These are phyloP conservation scores for Megacollybia marginata DNA, from an alignment of 768 basidiomycete species.

Conservation along the genomic window DNA sequence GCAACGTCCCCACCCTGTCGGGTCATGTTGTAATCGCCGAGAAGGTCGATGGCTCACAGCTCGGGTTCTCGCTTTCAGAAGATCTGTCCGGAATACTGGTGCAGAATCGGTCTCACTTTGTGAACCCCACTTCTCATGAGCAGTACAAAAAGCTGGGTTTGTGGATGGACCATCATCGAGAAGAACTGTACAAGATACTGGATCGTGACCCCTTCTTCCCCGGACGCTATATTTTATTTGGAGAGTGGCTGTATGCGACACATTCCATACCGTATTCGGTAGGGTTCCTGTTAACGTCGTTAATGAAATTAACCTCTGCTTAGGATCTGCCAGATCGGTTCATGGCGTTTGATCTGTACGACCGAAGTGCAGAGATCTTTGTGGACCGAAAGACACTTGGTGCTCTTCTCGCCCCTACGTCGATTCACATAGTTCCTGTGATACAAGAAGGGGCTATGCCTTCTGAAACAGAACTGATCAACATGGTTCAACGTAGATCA, in stretches of 20 bases:
- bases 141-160: constrained; percentile 52
- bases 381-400: constrained; percentile 27
- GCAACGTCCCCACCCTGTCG: constrained; percentile 11
- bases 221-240: constrained; percentile 52
- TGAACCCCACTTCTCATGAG: constrained; percentile 46
- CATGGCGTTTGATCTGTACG: constrained; percentile 54
- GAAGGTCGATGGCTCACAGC: constrained; percentile 62
- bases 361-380: constrained; percentile 38
- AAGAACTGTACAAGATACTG: constrained; percentile 34
- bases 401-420: constrained; percentile 27
- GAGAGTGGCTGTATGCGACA: constrained; percentile 58
- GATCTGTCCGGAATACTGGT: constrained; percentile 39
- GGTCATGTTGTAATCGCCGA: constrained; percentile 47
- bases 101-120: constrained; percentile 58
- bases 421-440: constrained; percentile 35
- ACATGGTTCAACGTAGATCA: constrained; percentile 39
- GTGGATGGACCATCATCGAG: constrained; percentile 46
- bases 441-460: constrained; percentile 36
- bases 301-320: too few species aligned
- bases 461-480: constrained; percentile 26
- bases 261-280: constrained; percentile 51
- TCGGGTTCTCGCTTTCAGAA: constrained; percentile 52
- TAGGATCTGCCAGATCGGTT: constrained; percentile 22
- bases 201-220: constrained; percentile 44
- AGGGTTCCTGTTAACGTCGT: too few species aligned